Evolutionary conservation across 306 rosid genomes (phyloP).

Genomic region (Potentilla sterilis): DNA sequence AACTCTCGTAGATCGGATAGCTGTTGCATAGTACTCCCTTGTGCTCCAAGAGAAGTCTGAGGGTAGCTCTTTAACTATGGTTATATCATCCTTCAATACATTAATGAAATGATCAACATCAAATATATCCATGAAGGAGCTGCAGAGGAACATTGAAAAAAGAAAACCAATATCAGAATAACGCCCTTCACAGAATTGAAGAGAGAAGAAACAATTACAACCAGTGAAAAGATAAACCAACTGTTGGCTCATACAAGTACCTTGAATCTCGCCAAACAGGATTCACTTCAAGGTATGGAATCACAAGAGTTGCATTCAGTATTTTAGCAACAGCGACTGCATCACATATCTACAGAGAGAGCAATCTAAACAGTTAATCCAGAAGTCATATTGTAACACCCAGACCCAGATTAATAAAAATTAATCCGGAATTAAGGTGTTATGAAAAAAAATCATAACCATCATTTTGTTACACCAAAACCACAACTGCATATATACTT

Average conservation of each 20-base stretch:
- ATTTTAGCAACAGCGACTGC: slow-evolving; percentile 96
- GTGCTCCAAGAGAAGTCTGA: slow-evolving; percentile 86
- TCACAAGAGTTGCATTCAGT: slow-evolving; percentile 93
- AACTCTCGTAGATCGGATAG: slow-evolving; percentile 79
- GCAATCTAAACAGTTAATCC: slow-evolving; percentile 18
- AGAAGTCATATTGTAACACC: slow-evolving; percentile 9
- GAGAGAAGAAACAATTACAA: slow-evolving; percentile 7
- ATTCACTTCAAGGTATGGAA: slow-evolving; percentile 88
- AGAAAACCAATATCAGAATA: slow-evolving; percentile 14
- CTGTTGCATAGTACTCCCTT: slow-evolving; percentile 72
- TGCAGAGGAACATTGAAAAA: slow-evolving; percentile 34
- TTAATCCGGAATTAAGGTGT: too few relatives aligned
- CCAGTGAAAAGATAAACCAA: slow-evolving; percentile 21
- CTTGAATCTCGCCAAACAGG: slow-evolving; percentile 97
- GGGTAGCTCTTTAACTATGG: slow-evolving; percentile 85
- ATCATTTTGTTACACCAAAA: too few relatives aligned
- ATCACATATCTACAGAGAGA: slow-evolving; percentile 75
- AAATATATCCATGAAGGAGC: slow-evolving; percentile 91
- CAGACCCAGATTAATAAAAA: too few relatives aligned
- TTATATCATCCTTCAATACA: slow-evolving; percentile 75
- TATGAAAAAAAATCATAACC: too few relatives aligned
- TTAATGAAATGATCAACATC: slow-evolving; percentile 97
- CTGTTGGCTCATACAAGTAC: slow-evolving; percentile 31
- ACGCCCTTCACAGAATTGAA: slow-evolving; percentile 16
- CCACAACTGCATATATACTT: too few relatives aligned